These are phyloP conservation scores for Colletotrichum scovillei DNA, from an alignment of 2,329 filamentous ascomycete genomes.

Conservation along the genomic window DNA sequence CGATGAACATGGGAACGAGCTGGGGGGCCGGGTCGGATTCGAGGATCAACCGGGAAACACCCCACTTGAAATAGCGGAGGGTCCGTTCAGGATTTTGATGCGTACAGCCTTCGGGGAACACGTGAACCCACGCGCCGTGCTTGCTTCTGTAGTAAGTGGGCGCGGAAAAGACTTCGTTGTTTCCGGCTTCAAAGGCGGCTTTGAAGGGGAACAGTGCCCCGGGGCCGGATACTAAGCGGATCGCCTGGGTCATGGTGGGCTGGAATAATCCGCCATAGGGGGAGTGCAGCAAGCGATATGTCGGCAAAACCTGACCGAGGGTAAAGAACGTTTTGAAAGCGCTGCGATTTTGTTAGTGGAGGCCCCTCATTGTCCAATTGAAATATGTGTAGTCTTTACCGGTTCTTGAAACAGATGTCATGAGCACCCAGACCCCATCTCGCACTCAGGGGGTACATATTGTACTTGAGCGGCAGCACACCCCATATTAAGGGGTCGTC, in stretches of 20 bases:
- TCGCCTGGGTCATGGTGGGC: constrained; percentile 85
- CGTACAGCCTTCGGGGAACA: constrained; percentile 95
- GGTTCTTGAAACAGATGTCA: constrained; percentile 93
- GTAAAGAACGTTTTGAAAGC: constrained; percentile 83
- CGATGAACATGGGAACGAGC: constrained; percentile 93
- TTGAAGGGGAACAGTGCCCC: constrained; percentile 18
- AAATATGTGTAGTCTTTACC: constrained; percentile 57
- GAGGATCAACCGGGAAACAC: constrained; percentile 88
- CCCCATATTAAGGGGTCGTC: constrained; percentile 98
- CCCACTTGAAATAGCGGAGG: constrained; percentile 99
- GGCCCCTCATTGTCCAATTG: background rate
- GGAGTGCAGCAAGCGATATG: constrained; percentile 84
- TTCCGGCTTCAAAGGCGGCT: constrained; percentile 62
- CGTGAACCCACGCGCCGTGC: constrained; percentile 87
- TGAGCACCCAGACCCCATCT: constrained; percentile 93
- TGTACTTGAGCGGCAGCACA: constrained; percentile 79
- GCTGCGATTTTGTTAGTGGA: constrained; percentile 54
- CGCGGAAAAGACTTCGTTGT: constrained; percentile 72
- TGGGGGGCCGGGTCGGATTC: constrained; percentile 90
- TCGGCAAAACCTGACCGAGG: constrained; percentile 89
- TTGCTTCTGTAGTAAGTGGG: constrained; percentile 79
- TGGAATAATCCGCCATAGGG: constrained; percentile 88
- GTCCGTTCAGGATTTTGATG: constrained; percentile 84
- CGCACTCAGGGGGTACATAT: constrained; percentile 78
- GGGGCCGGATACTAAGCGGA: constrained; percentile 78